These are phyloP conservation scores for Leptographium procerum DNA, from an alignment of 2,329 filamentous ascomycete species.

Conservation along the genomic window DNA sequence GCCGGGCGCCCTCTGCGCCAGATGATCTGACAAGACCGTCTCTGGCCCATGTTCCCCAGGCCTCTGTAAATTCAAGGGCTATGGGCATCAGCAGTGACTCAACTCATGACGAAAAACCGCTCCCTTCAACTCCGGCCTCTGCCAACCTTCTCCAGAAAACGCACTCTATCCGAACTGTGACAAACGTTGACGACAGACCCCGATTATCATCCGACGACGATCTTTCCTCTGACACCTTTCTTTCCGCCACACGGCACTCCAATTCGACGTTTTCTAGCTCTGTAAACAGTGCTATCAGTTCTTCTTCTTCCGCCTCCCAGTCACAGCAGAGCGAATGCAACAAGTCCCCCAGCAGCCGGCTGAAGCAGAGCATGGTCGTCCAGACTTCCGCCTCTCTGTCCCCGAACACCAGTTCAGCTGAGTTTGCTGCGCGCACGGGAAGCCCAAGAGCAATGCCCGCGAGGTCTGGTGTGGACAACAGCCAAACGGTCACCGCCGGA, in stretches of 20 bases:
- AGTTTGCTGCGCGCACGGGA: neutral
- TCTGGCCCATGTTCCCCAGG: constrained; percentile 26
- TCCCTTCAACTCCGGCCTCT: constrained; percentile 8
- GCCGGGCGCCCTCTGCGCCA: constrained; percentile 8
- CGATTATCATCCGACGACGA: constrained; percentile 30
- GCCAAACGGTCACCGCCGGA: neutral
- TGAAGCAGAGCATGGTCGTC: constrained; percentile 21
- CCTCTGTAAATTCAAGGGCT: constrained; percentile 25
- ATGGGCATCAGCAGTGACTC: constrained; percentile 20
- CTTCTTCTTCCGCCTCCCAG: constrained; percentile 26
- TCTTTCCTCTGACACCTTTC: constrained; percentile 24
- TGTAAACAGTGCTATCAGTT: constrained; percentile 41
- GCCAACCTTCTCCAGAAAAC: constrained; percentile 21
- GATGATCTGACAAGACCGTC: constrained; percentile 18
- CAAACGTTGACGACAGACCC: constrained; percentile 36
- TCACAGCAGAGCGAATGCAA: constrained; percentile 20
- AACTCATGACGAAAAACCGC: constrained; percentile 15
- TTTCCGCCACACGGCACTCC: constrained; percentile 19
- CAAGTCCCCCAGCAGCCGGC: constrained; percentile 22
- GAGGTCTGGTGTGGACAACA: constrained; percentile 12
- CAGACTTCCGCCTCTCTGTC: neutral
- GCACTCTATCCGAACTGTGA: constrained; percentile 45
- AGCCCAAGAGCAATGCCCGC: neutral
- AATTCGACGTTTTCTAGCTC: constrained; percentile 46
- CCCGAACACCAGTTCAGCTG: too few species aligned